Evolutionary conservation across 495 filamentous ascomycete genomes (phyloP), one percentile per base, ranked within the genome.

Genomic region (Neurospora pannonica): DNA sequence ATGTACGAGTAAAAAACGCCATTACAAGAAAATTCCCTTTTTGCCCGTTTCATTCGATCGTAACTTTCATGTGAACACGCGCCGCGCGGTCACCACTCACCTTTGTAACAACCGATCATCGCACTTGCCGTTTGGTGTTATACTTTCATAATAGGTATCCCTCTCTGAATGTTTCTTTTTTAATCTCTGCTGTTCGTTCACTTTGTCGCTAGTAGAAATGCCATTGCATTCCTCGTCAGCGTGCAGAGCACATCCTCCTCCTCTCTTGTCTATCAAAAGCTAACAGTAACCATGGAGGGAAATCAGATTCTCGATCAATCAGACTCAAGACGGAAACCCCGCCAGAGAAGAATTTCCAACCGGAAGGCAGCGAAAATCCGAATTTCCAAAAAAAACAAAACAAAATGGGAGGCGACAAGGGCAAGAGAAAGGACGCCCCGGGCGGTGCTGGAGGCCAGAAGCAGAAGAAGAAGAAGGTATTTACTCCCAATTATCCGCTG

Each of bases 381-480:
- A 17, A 6, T 31, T 2, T 60, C 13, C 24, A 31, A 15, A 2
- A 71, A 34, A 11, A 5, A 69, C n/a, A n/a, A 13, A 70, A 2
- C 37, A 54, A 17, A 24, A 82, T 80, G 78, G 42, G 67, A 70
- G 71, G 71, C 5, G 75, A 72, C 19, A 72, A 73, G 62, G 72
- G 72, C 38, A 82, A 82, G 71, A 72, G 81, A 71, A 82, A 81
- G 70, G 76, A 67, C 5, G 75, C 78, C 1, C 81, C 81, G 4
- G 34, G 60, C 28, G 74, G 72, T 38, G 75, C 70, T 15, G 75
- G 28, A 17, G 67, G 40, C 3, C 72, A 74, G 48, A 75, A 73
- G 31, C 39, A 72, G 19, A 82, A 82, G 75, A 81, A 81, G 71
- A 82, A 82, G 74, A 81, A 79, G 79, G 80, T 79, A 77, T n/a